Conservation (phyloP, 2,329 filamentous ascomycete genomes). For the Tolypocladium sp. region DNA sequence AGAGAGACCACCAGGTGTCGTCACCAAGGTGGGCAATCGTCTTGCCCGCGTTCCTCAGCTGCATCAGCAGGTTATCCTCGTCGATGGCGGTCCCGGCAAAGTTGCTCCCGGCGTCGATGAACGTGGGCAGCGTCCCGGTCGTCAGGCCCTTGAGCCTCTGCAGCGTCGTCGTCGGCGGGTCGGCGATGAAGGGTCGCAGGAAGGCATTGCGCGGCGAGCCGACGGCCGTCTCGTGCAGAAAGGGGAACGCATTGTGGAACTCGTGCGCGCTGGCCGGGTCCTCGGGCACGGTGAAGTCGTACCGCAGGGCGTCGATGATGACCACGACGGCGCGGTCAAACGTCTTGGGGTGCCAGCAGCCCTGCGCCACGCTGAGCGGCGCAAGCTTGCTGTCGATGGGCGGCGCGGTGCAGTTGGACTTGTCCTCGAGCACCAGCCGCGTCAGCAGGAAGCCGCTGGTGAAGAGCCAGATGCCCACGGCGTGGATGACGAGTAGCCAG, state of each 20-base stretch:
- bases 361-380: conserved; percentile 41
- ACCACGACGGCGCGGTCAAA: conserved; percentile 89
- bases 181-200: conserved; percentile 88
- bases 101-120: conserved; percentile 88
- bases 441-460: conserved; percentile 92
- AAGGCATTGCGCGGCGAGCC: conserved; percentile 74
- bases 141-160: conserved; percentile 90
- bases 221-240: conserved; percentile 75
- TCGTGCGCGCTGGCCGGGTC: conserved; percentile 29
- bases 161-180: conserved; percentile 87
- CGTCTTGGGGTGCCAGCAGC: conserved; percentile 93
- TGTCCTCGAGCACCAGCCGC: conserved; percentile 68
- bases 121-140: conserved; percentile 89
- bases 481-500: conserved; percentile 65
- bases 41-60: conserved; percentile 56
- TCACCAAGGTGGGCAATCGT: conserved; percentile 91
- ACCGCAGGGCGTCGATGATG: conserved; percentile 86
- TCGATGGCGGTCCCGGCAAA: conserved; percentile 94
- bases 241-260: conserved; percentile 82
- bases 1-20: conserved; percentile 91
- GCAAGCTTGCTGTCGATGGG: conserved; percentile 47
- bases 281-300: conserved; percentile 86
- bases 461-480: conserved; percentile 80
- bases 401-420: conserved; percentile 58
- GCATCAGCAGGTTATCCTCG: conserved; percentile 70